A percentile compares a stretch with the other conserved stretches of the same genome.
Conservation (phyloP, 1,284 basidiomycete species). For the Ganoderma multipileum region DNA sequence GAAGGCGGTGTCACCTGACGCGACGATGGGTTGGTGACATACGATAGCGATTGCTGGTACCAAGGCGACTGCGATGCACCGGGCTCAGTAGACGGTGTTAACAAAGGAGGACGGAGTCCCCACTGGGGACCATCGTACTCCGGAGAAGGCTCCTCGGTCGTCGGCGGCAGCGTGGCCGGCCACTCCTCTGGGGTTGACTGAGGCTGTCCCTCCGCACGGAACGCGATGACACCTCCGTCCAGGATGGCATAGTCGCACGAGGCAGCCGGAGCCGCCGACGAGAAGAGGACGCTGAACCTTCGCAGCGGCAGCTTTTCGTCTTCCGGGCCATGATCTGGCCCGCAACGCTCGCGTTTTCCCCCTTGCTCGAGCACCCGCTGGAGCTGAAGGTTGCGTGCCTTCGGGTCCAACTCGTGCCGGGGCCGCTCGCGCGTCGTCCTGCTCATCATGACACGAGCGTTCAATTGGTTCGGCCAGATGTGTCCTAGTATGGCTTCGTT, state of each 20-base stretch:
- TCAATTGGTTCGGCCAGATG: slow-evolving; percentile 91
- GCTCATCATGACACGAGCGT: slow-evolving; percentile 81
- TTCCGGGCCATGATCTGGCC: slow-evolving; percentile 27
- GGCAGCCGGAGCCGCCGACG: slow-evolving; percentile 59
- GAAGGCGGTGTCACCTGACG: slow-evolving; percentile 8
- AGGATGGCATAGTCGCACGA: slow-evolving; percentile 80
- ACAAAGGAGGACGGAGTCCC: neutral
- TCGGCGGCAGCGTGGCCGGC: neutral
- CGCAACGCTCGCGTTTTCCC: neutral
- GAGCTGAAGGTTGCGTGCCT: neutral
- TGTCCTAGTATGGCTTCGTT: slow-evolving; percentile 88
- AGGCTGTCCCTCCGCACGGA: slow-evolving; percentile 24
- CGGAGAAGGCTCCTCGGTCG: neutral
- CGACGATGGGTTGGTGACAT: slow-evolving; percentile 2
- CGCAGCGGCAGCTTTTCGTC: slow-evolving; percentile 60
- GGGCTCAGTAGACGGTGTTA: neutral
- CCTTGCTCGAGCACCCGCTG: neutral
- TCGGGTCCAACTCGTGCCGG: slow-evolving; percentile 32
- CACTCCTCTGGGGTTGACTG: slow-evolving; percentile 12
- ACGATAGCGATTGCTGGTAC: slow-evolving; percentile 20
- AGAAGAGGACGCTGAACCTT: slow-evolving; percentile 78
- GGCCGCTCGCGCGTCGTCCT: slow-evolving; percentile 65
- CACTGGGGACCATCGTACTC: neutral
- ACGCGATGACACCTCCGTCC: slow-evolving; percentile 57
- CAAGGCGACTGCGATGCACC: neutral